These are phyloP conservation scores for Pichia eremophila DNA, from an alignment of 805 yeast species.

Conservation along the genomic window DNA sequence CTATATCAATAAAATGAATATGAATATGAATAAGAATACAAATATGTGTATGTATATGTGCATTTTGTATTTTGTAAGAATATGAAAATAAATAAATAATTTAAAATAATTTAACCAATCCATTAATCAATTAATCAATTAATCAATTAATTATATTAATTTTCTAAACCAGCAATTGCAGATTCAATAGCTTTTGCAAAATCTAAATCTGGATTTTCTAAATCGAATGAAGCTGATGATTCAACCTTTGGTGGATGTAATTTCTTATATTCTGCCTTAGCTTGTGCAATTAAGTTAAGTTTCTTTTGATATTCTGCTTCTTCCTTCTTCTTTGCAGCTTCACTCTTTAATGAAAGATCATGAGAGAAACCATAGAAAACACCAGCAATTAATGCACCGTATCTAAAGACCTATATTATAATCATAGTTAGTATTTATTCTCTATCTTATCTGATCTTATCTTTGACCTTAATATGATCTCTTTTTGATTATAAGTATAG, in stretches of 20 bases:
- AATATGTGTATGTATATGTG: no score
- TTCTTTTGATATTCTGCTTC: slow-evolving; percentile 51
- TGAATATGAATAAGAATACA: no score
- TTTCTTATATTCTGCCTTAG: slow-evolving; percentile 81
- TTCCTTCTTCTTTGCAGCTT: slow-evolving; percentile 51
- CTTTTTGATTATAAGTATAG: no score
- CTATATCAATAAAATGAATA: no score
- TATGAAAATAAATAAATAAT: no score
- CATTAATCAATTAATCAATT: no score
- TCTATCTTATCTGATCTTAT: no score
- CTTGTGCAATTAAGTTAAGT: slow-evolving; percentile 72
- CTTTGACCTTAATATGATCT: no score
- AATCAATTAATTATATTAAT: background rate
- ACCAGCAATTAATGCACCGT: slow-evolving; percentile 85
- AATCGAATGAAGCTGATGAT: slow-evolving; percentile 42
- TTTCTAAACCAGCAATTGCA: slow-evolving; percentile 37
- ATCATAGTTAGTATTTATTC: no score
- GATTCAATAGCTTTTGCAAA: slow-evolving; percentile 60
- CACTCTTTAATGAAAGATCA: slow-evolving; percentile 56
- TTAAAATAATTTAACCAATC: no score
- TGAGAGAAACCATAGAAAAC: slow-evolving; percentile 81
- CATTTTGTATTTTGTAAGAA: no score
- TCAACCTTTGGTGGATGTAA: slow-evolving; percentile 37
- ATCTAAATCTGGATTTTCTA: slow-evolving; percentile 88
- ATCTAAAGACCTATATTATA: slow-evolving; percentile 65